Conservation (phyloP, 257 asterid species). For the Solanum virginianum region DNA sequence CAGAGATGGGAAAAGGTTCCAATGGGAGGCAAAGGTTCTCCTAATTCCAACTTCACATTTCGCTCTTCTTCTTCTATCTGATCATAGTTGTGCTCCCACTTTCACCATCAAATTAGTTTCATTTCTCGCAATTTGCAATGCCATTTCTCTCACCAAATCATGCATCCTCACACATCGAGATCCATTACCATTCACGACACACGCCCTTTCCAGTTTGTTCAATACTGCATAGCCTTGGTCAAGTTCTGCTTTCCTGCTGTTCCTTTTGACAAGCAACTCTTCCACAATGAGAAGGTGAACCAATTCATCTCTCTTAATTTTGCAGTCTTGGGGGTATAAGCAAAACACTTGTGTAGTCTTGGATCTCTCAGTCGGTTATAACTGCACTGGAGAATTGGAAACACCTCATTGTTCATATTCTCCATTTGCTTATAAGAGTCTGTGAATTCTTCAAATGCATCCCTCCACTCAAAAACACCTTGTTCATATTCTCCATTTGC, state of each 20-base stretch:
- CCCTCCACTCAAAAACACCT: constrained; percentile 23
- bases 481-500: constrained; percentile 11
- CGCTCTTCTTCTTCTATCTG: background rate
- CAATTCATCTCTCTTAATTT: background rate
- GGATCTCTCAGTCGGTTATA: background rate
- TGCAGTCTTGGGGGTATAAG: constrained; percentile 7
- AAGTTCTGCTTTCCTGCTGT: background rate
- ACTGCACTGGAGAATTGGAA: constrained; percentile 3
- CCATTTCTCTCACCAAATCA: background rate
- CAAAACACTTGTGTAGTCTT: constrained; percentile 9
- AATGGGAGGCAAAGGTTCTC: constrained; percentile 3
- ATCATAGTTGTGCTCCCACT: background rate
- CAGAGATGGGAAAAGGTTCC: constrained; percentile 9
- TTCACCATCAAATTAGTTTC: background rate
- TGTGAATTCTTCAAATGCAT: constrained; percentile 10
- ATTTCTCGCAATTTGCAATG: background rate
- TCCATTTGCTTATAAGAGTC: constrained; percentile 7
- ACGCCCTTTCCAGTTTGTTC: constrained; percentile 1
- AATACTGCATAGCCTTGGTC: constrained; percentile 9
- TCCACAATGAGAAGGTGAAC: background rate
- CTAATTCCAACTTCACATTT: background rate
- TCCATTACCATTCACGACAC: background rate
- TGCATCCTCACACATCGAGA: background rate
- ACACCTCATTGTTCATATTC: constrained; percentile 12
- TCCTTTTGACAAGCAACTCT: background rate